These are phyloP conservation scores for Exophiala sp. DNA, from an alignment of 2,329 filamentous ascomycete genomes.

Conservation along the genomic window DNA sequence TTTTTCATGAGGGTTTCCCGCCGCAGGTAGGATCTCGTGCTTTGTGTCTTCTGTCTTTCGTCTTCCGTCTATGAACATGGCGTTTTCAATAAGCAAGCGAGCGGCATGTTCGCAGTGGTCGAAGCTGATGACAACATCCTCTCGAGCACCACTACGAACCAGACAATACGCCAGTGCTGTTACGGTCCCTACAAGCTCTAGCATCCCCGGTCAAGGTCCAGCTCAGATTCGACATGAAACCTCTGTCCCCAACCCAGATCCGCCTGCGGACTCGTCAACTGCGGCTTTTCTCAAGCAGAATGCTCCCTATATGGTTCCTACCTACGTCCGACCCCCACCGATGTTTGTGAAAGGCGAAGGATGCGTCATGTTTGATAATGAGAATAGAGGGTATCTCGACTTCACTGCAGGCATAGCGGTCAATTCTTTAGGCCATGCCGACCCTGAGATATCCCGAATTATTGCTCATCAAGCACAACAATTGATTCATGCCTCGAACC, in stretches of 20 bases:
- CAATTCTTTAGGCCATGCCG: constrained; percentile 84
- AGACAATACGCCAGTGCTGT: constrained; percentile 26
- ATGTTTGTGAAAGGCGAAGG: constrained; percentile 86
- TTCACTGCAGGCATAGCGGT: constrained; percentile 96
- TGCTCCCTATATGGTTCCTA: constrained; percentile 87
- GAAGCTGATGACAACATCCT: constrained; percentile 8
- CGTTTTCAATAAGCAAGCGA: constrained; percentile 12
- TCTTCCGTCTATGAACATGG: constrained; percentile 11
- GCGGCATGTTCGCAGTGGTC: constrained; percentile 10
- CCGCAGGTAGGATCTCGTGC: constrained; percentile 1
- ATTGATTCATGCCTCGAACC: constrained; percentile 85
- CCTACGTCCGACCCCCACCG: constrained; percentile 82
- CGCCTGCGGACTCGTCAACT: constrained; percentile 65
- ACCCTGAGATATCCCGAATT: constrained; percentile 68
- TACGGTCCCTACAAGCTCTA: constrained; percentile 26
- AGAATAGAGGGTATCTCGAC: constrained; percentile 84
- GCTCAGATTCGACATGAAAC: constrained; percentile 42
- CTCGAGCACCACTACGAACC: constrained; percentile 10
- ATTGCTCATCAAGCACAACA: constrained; percentile 73
- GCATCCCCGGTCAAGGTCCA: constrained; percentile 16
- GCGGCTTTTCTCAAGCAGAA: constrained; percentile 67
- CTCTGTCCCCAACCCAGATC: constrained; percentile 63
- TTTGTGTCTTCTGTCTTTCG: constrained; percentile 27
- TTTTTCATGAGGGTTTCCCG: background rate
- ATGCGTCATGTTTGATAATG: constrained; percentile 82